Conservation (phyloP, 352 stramenopile species). For the Lagenidium giganteum region DNA sequence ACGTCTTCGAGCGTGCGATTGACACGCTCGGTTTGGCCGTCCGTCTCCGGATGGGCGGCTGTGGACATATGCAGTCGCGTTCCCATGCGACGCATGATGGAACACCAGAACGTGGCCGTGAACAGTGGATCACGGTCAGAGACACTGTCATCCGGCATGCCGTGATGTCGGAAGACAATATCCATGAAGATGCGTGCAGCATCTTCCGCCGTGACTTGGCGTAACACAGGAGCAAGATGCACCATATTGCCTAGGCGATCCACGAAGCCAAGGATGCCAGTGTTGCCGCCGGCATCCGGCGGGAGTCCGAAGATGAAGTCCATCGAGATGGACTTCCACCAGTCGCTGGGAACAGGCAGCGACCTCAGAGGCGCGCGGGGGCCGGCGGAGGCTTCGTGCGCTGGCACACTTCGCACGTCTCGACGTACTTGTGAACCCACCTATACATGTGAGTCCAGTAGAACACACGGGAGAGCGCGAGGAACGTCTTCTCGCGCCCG, state of each 20-base stretch:
- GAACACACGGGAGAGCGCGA: slow-evolving; percentile 8
- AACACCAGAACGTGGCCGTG: neutral
- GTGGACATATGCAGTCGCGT: neutral
- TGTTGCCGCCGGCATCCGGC: neutral
- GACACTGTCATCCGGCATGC: neutral
- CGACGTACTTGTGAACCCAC: slow-evolving; percentile 13
- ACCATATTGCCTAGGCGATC: slow-evolving; percentile 22
- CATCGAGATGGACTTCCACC: slow-evolving; percentile 15
- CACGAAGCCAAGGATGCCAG: slow-evolving; percentile 15
- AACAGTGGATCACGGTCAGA: neutral
- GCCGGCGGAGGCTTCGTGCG: slow-evolving; percentile 12
- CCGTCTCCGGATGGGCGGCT: neutral
- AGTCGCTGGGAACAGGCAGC: too few relatives aligned
- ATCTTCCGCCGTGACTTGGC: neutral
- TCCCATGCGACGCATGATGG: neutral
- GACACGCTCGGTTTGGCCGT: slow-evolving; percentile 3
- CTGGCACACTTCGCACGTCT: slow-evolving; percentile 19
- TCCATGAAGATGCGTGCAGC: neutral
- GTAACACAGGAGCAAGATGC: slow-evolving; percentile 7
- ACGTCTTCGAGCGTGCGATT: slow-evolving; percentile 13
- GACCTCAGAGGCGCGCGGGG: slow-evolving; percentile 5
- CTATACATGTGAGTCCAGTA: slow-evolving; percentile 18
- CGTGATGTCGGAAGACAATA: neutral
- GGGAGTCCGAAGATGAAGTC: slow-evolving; percentile 21
- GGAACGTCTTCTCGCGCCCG: slow-evolving; percentile 18